Conservation (phyloP, 2,329 filamentous ascomycete species). For the Stemphylium vesicarium region DNA sequence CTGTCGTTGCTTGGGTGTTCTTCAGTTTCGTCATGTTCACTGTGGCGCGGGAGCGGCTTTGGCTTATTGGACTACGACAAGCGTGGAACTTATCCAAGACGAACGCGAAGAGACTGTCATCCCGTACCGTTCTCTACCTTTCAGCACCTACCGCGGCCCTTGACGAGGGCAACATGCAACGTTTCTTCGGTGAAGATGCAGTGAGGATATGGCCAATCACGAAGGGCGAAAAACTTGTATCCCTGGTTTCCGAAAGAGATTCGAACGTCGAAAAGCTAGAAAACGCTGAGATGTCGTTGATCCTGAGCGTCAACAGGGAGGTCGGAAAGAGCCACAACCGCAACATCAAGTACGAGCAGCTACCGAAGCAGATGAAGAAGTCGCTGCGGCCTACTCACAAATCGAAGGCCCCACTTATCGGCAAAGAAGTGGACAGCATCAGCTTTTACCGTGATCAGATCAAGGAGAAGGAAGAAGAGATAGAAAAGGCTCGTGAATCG, state of each 20-base stretch:
- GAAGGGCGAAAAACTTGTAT: conserved; percentile 77
- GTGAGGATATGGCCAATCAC: conserved; percentile 84
- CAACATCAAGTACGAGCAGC: conserved; percentile 59
- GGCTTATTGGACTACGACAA: conserved; percentile 90
- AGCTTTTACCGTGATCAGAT: conserved; percentile 84
- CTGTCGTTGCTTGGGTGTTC: conserved; percentile 81
- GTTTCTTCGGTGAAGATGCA: conserved; percentile 81
- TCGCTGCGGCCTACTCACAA: conserved; percentile 55
- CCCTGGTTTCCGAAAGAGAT: conserved; percentile 82
- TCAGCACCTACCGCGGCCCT: conserved; percentile 82
- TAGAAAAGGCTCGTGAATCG: conserved; percentile 70
- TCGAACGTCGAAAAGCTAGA: conserved; percentile 82
- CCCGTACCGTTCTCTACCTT: conserved; percentile 87
- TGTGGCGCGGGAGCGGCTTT: conserved; percentile 86
- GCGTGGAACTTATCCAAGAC: conserved; percentile 87
- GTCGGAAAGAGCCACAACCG: conserved; percentile 66
- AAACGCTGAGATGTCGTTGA: conserved; percentile 82
- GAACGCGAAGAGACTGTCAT: conserved; percentile 85
- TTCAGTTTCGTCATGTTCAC: conserved; percentile 87
- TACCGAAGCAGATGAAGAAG: conserved; percentile 66
- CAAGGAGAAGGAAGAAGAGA: conserved; percentile 73
- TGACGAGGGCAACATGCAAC: conserved; percentile 75
- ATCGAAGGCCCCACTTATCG: conserved; percentile 61
- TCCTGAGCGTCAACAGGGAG: conserved; percentile 76
- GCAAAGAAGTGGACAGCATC: conserved; percentile 93